phyloP scores from a whole-genome alignment of 208 protist species.

The Leishmania amazonensis region DNA sequence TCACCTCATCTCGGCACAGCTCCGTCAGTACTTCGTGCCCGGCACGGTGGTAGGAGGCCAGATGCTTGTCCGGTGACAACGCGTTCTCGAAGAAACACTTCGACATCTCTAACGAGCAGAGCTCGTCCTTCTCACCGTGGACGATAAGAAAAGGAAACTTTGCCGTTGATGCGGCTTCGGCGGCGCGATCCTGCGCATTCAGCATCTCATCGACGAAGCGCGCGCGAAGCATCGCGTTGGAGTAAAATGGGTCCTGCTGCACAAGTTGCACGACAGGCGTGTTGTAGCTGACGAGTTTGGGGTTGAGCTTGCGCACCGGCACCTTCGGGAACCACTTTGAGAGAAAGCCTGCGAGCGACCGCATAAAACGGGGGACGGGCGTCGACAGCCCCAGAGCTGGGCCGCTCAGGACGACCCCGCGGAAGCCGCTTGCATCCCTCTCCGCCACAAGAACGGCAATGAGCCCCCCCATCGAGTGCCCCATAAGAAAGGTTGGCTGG shows the following conservation, averaged over 20 bases:
- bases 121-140: slow-evolving; percentile 52
- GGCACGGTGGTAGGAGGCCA: slow-evolving; percentile 44
- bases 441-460: slow-evolving; percentile 58
- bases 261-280: slow-evolving; percentile 50
- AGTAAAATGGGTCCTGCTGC: slow-evolving; percentile 66
- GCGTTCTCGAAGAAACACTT: slow-evolving; percentile 44
- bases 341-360: slow-evolving; percentile 27
- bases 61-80: slow-evolving; percentile 51
- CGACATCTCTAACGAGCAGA: slow-evolving; percentile 47
- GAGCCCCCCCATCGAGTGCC: slow-evolving; percentile 83
- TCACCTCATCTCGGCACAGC: slow-evolving; percentile 46
- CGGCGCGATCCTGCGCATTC: slow-evolving; percentile 41
- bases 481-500: slow-evolving; percentile 61
- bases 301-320: slow-evolving; percentile 35
- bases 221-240: slow-evolving; percentile 36
- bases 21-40: slow-evolving; percentile 76
- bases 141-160: slow-evolving; percentile 73
- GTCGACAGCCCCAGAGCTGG: slow-evolving; percentile 40
- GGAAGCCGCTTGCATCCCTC: slow-evolving; percentile 31
- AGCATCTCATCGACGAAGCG: slow-evolving; percentile 62
- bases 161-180: slow-evolving; percentile 8
- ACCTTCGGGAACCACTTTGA: slow-evolving; percentile 52
- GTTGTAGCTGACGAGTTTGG: slow-evolving; percentile 42
- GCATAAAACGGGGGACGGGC: slow-evolving; percentile 16
- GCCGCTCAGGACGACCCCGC: slow-evolving; percentile 65